Evolutionary conservation across 768 basidiomycete genomes (phyloP), one percentile per base, ranked within the genome.

Genomic region (Suillus hirtellus): DNA sequence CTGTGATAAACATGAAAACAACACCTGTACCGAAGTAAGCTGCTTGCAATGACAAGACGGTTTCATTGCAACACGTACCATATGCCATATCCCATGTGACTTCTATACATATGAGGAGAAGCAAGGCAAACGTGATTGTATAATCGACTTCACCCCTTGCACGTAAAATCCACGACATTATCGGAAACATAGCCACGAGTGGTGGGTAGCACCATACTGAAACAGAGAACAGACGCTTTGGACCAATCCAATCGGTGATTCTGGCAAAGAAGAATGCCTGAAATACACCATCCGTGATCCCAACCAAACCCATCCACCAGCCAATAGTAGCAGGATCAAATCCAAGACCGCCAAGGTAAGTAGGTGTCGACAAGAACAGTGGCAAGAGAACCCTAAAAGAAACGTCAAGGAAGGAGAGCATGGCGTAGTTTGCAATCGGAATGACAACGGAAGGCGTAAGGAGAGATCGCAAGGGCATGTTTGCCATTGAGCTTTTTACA

Each of bases 1-100:
- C 77, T 2, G 81, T 86, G 60, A 86, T 74, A 60, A 80, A 85
- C 66, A 87, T 78, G 59, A 82, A 82, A 12, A 85, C 78, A 44
- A 80, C 81, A 21, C 80, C 86, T 85, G 55, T 4, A 68, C 63
- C 2, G 54, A 27, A 9, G 54, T 67, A 27, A 66, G 63, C 44
- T 34, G 34, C 61, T 63, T n/a, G 0, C 19, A 53, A 43, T 40
- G 35, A 5, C 2, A 10, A 37, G 15, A 53, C 11, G 37, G 3
- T 21, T 19, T 47, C 10, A 50, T 27, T 2, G 37, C 35, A 10
- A 2, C 40, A 74, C 78, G 59, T 55, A 82, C 82, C 76, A 55
- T 75, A 84, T 14, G 78, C 71, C 53, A 80, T 74, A 64, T 83
- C 81, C 72, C 79, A 71, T 40, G 81, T 61, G 14, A 76, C 61